phyloP scores from a whole-genome alignment of 306 rosid species.

The Mucuna pruriens region DNA sequence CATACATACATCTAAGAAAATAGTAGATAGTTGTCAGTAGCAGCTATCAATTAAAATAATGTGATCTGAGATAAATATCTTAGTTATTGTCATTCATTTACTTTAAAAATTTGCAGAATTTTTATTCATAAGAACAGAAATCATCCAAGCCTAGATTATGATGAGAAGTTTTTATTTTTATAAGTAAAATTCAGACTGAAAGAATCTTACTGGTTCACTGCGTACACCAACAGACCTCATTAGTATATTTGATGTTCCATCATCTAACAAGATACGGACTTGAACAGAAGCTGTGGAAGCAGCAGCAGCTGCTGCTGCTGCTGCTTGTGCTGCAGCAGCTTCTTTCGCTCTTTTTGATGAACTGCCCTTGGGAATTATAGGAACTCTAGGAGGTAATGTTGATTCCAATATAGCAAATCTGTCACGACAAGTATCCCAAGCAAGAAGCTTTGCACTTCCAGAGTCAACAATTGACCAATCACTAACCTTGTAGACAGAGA shows the following conservation, averaged over 20 bases:
- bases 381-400: constrained; percentile 81
- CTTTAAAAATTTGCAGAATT: neutral
- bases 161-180: neutral
- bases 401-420: constrained; percentile 97
- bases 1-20: neutral
- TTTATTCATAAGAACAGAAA: constrained; percentile 20
- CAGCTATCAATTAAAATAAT: constrained; percentile 32
- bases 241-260: constrained; percentile 96
- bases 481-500: constrained; percentile 91
- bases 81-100: neutral
- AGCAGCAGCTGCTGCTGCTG: constrained; percentile 97
- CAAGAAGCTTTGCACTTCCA: constrained; percentile 98
- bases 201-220: constrained; percentile 79
- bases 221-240: constrained; percentile 94
- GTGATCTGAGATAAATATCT: constrained; percentile 19
- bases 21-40: neutral
- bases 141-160: constrained; percentile 26
- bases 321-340: constrained; percentile 99
- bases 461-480: constrained; percentile 99
- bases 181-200: constrained; percentile 8
- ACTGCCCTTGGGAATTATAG: constrained; percentile 78
- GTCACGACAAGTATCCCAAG: constrained; percentile 98
- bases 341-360: constrained; percentile 94
- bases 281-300: constrained; percentile 96
- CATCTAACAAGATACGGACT: constrained; percentile 97